phyloP scores from a whole-genome alignment of 2,329 filamentous ascomycete species.

The Neurospora sp. region DNA sequence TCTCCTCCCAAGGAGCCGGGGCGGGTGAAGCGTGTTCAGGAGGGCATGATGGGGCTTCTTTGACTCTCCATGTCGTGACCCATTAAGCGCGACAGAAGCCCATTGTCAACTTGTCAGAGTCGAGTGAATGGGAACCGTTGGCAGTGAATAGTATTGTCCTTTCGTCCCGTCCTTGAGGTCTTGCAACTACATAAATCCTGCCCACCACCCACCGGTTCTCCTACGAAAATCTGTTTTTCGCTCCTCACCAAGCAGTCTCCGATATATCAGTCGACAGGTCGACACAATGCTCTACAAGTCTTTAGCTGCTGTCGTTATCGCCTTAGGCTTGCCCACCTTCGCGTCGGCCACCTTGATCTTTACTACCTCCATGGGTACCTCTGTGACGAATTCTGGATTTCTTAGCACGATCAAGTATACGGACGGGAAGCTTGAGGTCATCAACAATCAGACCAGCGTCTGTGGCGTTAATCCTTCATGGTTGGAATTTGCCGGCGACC shows the following conservation, averaged over 20 bases:
- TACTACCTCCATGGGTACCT: neutral
- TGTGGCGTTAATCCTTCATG: slow-evolving; percentile 49
- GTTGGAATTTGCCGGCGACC: slow-evolving; percentile 44
- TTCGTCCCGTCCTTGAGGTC: neutral
- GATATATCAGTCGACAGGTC: neutral
- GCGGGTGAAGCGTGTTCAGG: neutral
- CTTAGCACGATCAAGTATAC: neutral
- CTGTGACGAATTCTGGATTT: neutral
- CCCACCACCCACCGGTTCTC: neutral
- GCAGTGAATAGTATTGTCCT: neutral
- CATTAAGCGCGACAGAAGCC: neutral
- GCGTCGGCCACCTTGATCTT: slow-evolving; percentile 1
- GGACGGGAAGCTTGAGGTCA: neutral
- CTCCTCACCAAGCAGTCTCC: neutral
- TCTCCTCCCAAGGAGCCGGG: neutral
- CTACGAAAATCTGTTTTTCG: neutral
- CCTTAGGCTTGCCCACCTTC: neutral
- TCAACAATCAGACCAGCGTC: slow-evolving; percentile 18
- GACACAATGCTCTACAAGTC: neutral
- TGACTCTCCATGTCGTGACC: neutral
- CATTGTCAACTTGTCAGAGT: neutral
- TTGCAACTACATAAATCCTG: neutral
- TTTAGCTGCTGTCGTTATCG: neutral
- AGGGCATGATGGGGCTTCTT: neutral
- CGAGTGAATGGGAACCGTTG: neutral